phyloP scores from a whole-genome alignment of 2,329 filamentous ascomycete genomes.

The Paracamarosporium sp. region DNA sequence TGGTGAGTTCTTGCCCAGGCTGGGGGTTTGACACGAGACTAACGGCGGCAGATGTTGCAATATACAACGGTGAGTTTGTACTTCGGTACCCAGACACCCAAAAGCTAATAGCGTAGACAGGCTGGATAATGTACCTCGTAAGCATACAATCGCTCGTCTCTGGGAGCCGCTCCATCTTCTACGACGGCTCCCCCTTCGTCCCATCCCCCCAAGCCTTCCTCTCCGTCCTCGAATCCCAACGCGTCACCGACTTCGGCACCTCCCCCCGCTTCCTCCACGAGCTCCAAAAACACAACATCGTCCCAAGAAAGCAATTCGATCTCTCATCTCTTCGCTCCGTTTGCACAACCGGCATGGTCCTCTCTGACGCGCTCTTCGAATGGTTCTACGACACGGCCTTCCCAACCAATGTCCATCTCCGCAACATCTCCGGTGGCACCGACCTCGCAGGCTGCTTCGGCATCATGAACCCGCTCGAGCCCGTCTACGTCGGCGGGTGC shows the following conservation, averaged over 20 bases:
- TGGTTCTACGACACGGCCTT: slow-evolving; percentile 82
- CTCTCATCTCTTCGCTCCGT: slow-evolving; percentile 68
- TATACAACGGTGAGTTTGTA: slow-evolving; percentile 58
- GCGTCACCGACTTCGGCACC: slow-evolving; percentile 75
- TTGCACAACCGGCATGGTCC: slow-evolving; percentile 80
- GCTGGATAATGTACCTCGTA: slow-evolving; percentile 86
- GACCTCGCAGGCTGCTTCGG: slow-evolving; percentile 74
- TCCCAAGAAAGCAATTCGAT: slow-evolving; percentile 68
- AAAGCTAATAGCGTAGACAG: slow-evolving; percentile 28
- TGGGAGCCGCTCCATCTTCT: slow-evolving; percentile 71
- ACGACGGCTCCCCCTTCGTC: slow-evolving; percentile 82
- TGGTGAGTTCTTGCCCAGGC: slow-evolving; percentile 26
- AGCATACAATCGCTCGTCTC: slow-evolving; percentile 65
- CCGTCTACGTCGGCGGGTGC: slow-evolving; percentile 67
- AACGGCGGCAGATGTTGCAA: slow-evolving; percentile 51
- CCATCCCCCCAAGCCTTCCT: slow-evolving; percentile 71
- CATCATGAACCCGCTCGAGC: slow-evolving; percentile 71
- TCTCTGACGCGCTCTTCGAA: slow-evolving; percentile 77
- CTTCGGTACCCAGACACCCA: background rate
- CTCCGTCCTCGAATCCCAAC: slow-evolving; percentile 66
- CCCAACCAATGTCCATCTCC: slow-evolving; percentile 69
- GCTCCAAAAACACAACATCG: slow-evolving; percentile 68
- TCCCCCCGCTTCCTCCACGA: slow-evolving; percentile 81
- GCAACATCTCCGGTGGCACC: slow-evolving; percentile 79
- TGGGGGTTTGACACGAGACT: background rate